Percentiles rank a stretch among this genome's conserved stretches.
These are phyloP conservation scores for Trametes sanguinea DNA, from an alignment of 768 basidiomycete species.

Conservation along the genomic window DNA sequence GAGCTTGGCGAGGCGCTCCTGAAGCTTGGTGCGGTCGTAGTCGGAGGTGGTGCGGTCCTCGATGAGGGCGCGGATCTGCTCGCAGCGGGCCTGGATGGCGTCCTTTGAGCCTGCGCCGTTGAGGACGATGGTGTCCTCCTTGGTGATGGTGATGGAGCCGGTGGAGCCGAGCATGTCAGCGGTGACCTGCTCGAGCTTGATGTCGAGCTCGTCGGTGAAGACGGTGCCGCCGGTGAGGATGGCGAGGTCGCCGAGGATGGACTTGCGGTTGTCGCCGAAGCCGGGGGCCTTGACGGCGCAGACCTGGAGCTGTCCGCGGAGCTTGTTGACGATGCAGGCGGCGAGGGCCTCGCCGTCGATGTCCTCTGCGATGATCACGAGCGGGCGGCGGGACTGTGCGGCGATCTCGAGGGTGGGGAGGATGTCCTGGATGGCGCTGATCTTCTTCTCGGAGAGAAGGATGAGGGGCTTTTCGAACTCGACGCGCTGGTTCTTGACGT, in stretches of 20 bases:
- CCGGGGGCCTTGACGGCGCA: conserved; percentile 96
- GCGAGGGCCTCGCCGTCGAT: conserved; percentile 97
- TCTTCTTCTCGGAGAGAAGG: conserved; percentile 97
- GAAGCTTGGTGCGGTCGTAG: conserved; percentile 92
- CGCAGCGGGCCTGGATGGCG: conserved; percentile 88
- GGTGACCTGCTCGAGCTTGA: conserved; percentile 93
- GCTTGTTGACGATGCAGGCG: conserved; percentile 98
- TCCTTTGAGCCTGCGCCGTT: conserved; percentile 94
- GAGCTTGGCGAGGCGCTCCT: conserved; percentile 96
- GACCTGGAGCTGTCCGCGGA: conserved; percentile 95
- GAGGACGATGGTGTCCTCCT: conserved; percentile 96
- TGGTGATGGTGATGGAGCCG: conserved; percentile 91
- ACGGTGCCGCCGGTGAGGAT: conserved; percentile 98
- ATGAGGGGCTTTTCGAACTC: conserved; percentile 97
- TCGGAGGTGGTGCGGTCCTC: conserved; percentile 85
- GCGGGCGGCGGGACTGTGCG: conserved; percentile 80
- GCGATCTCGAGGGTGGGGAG: conserved; percentile 87
- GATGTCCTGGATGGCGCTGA: conserved; percentile 91
- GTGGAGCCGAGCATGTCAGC: conserved; percentile 88
- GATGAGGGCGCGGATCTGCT: conserved; percentile 88
- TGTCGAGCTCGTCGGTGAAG: conserved; percentile 90
- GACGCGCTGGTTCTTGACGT: conserved; percentile 94
- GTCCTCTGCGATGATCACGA: conserved; percentile 97
- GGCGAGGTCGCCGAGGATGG: conserved; percentile 93
- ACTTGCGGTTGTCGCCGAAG: conserved; percentile 99